Percentiles rank a stretch among this genome's conserved stretches.
Conservation (phyloP, 768 basidiomycete genomes). For the Trametes maxima region DNA sequence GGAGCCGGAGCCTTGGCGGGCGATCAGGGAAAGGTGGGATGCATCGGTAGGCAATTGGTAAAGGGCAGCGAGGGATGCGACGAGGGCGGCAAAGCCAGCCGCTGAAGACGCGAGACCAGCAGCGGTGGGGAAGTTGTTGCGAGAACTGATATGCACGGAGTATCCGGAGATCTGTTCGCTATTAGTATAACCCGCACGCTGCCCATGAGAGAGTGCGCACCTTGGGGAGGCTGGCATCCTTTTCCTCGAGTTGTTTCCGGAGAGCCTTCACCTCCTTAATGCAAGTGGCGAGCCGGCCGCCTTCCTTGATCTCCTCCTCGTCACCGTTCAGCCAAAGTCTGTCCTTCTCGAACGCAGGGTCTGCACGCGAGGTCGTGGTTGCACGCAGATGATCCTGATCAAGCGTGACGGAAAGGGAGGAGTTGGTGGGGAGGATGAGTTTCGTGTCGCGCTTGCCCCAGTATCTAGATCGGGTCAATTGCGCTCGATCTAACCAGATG, state of each 20-base stretch:
- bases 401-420: slow-evolving; percentile 96
- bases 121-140: slow-evolving; percentile 99
- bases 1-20: slow-evolving; percentile 96
- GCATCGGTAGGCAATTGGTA: slow-evolving; percentile 79
- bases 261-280: slow-evolving; percentile 84
- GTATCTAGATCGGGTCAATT: slow-evolving; percentile 57
- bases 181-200: slow-evolving; percentile 11
- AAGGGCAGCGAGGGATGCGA: slow-evolving; percentile 83
- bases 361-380: slow-evolving; percentile 89
- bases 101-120: slow-evolving; percentile 98
- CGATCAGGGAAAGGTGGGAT: slow-evolving; percentile 87
- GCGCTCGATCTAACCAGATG: slow-evolving; percentile 8
- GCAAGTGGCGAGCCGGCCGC: slow-evolving; percentile 80
- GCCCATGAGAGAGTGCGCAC: slow-evolving; percentile 41
- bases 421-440: slow-evolving; percentile 96
- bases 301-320: slow-evolving; percentile 85
- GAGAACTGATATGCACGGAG: slow-evolving; percentile 86
- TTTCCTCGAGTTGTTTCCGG: slow-evolving; percentile 74
- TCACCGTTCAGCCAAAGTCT: slow-evolving; percentile 93
- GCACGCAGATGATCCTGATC: slow-evolving; percentile 94
- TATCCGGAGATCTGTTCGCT: slow-evolving; percentile 61
- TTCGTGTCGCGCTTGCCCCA: slow-evolving; percentile 98
- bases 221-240: slow-evolving; percentile 63
- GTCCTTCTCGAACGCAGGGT: slow-evolving; percentile 72
- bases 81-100: slow-evolving; percentile 94